Conservation (phyloP, 208 protist species). For the Zelonia costaricensis region DNA sequence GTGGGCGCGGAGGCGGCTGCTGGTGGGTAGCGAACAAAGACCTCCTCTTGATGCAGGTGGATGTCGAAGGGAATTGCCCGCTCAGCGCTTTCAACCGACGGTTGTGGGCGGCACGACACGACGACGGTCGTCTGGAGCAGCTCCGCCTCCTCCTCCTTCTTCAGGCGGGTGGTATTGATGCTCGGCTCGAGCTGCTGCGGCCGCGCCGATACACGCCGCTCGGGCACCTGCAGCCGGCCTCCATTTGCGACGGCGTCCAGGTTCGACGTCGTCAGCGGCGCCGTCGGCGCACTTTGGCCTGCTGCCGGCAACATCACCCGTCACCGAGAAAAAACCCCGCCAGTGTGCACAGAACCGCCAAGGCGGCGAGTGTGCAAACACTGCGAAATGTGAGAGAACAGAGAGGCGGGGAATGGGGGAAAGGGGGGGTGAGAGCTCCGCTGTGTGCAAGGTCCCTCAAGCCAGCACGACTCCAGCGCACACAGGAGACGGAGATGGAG, state of each 20-base stretch:
- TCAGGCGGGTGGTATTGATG: conserved; percentile 1
- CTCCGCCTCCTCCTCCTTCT: conserved; percentile 8
- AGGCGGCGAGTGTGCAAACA: no score
- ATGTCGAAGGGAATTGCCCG: conserved; percentile 11
- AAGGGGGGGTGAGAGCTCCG: no score
- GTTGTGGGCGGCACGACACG: not conserved
- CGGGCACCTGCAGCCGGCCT: not conserved
- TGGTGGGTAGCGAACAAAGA: conserved; percentile 13
- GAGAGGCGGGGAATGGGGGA: no score
- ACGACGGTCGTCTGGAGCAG: conserved; percentile 17
- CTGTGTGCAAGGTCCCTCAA: no score
- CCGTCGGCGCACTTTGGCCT: no score
- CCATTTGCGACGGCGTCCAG: not conserved
- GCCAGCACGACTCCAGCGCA: no score
- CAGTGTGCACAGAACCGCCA: no score
- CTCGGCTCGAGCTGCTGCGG: not conserved
- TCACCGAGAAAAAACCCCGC: not conserved
- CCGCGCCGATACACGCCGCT: not conserved
- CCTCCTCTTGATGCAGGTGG: conserved; percentile 18
- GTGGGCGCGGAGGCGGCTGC: not conserved
- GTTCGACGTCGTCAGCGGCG: not conserved
- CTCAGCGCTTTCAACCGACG: conserved; percentile 1
- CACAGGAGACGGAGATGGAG: not conserved
- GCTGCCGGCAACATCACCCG: not conserved
- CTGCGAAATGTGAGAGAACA: no score